A percentile compares a stretch with the other conserved stretches of the same genome.
phyloP scores from a whole-genome alignment of 108 stramenopile genomes.

The Chaetoceros tenuissimus region DNA sequence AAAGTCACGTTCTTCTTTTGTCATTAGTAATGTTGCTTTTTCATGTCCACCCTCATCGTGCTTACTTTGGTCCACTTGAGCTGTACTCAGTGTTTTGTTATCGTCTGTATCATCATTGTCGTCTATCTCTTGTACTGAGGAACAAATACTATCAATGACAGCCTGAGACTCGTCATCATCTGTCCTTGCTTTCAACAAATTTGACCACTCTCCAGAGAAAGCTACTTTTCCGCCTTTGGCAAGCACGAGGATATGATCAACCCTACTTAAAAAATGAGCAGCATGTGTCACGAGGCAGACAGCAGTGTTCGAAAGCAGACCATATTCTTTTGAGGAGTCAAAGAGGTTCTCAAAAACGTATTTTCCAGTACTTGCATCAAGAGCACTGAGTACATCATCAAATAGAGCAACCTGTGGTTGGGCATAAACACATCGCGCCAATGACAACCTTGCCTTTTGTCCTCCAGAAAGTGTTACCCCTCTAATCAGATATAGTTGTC shows the following conservation, averaged over 20 bases:
- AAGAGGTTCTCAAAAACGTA: slow-evolving; percentile 71
- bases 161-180: slow-evolving; percentile 36
- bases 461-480: slow-evolving; percentile 89
- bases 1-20: slow-evolving; percentile 60
- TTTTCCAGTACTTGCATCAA: slow-evolving; percentile 83
- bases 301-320: slow-evolving; percentile 42
- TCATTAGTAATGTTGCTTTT: slow-evolving; percentile 45
- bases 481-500: slow-evolving; percentile 36
- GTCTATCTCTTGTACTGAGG: slow-evolving; percentile 58
- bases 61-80: slow-evolving; percentile 5
- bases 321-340: slow-evolving; percentile 16
- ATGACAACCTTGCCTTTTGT: slow-evolving; percentile 66
- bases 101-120: slow-evolving; percentile 1
- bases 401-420: slow-evolving; percentile 59
- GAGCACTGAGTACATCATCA: slow-evolving; percentile 89
- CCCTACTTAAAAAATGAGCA: slow-evolving; percentile 64
- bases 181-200: slow-evolving; percentile 33
- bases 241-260: slow-evolving; percentile 64
- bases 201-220: slow-evolving; percentile 68
- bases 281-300: slow-evolving; percentile 88
- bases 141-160: slow-evolving; percentile 63
- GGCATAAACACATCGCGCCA: slow-evolving; percentile 81
- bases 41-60: slow-evolving; percentile 7
- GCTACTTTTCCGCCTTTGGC: slow-evolving; percentile 51
- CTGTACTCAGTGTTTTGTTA: slow-evolving; percentile 3